Conservation (phyloP, 495 filamentous ascomycete species). For the Tuber aestivum region DNA sequence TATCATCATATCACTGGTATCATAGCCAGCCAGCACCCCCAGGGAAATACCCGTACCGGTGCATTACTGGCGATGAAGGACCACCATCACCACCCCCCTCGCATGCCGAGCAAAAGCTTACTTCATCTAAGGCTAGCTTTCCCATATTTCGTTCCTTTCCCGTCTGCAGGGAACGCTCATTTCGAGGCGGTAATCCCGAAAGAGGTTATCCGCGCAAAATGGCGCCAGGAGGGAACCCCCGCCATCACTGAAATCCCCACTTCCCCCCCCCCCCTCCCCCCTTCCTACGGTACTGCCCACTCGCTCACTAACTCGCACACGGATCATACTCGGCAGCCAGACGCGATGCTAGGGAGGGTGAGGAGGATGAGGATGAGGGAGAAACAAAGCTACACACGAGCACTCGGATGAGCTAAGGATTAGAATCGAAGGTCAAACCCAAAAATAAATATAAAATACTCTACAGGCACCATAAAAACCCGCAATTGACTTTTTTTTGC, state of each 20-base stretch:
- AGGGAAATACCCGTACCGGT: too few relatives aligned
- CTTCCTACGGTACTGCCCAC: background rate
- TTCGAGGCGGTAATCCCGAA: background rate
- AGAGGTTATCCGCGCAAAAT: background rate
- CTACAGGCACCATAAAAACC: background rate
- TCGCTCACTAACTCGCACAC: background rate
- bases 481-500: background rate
- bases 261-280: background rate
- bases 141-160: background rate
- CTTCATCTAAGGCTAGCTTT: background rate
- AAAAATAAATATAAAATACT: slow-evolving; percentile 6
- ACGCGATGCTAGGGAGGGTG: background rate
- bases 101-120: background rate
- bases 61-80: background rate
- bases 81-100: background rate
- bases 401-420: background rate
- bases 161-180: background rate
- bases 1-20: background rate
- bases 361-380: background rate
- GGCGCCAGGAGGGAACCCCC: background rate
- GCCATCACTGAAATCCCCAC: background rate
- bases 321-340: background rate
- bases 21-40: background rate
- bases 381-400: slow-evolving; percentile 1
- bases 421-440: background rate